A percentile compares a stretch with the other conserved stretches of the same genome.
These are phyloP conservation scores for Colletotrichum destructivum DNA, from an alignment of 2,329 filamentous ascomycete species.

Conservation along the genomic window DNA sequence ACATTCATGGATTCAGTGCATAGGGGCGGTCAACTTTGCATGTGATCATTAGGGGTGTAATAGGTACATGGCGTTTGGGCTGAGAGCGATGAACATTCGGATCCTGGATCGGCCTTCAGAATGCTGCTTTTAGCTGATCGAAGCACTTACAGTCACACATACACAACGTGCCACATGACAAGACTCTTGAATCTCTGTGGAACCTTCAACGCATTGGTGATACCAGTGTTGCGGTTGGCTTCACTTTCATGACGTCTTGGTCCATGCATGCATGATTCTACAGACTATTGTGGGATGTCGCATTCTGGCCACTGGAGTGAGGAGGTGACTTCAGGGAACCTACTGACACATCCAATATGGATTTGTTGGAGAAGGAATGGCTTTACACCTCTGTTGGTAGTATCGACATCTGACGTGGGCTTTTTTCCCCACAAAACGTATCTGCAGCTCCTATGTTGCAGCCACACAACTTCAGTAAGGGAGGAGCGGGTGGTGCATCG, in stretches of 20 bases:
- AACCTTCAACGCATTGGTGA: conserved; percentile 10
- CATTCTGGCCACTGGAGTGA: not conserved
- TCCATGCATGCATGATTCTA: conserved; percentile 11
- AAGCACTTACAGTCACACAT: conserved; percentile 25
- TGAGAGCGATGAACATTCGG: conserved; percentile 38
- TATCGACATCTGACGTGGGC: not conserved
- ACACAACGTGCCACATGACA: conserved; percentile 20
- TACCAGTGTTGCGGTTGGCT: conserved; percentile 1
- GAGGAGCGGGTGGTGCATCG: too few species aligned
- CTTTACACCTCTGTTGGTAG: not conserved
- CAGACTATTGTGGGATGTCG: not conserved
- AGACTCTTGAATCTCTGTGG: conserved; percentile 18
- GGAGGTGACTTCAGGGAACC: not conserved
- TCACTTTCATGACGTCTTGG: conserved; percentile 9
- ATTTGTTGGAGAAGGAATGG: not conserved
- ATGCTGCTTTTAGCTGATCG: conserved; percentile 38
- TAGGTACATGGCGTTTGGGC: conserved; percentile 42
- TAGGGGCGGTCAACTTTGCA: conserved; percentile 43
- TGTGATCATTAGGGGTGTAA: conserved; percentile 41
- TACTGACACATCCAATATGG: not conserved
- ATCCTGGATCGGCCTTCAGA: conserved; percentile 38
- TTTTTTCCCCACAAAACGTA: too few species aligned
- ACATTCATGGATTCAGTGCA: conserved; percentile 43
- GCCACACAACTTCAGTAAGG: not conserved
- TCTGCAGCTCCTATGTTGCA: not conserved